Evolutionary conservation across 345 rosid genomes (phyloP).

Genomic region (Dipteronia sinensis): DNA sequence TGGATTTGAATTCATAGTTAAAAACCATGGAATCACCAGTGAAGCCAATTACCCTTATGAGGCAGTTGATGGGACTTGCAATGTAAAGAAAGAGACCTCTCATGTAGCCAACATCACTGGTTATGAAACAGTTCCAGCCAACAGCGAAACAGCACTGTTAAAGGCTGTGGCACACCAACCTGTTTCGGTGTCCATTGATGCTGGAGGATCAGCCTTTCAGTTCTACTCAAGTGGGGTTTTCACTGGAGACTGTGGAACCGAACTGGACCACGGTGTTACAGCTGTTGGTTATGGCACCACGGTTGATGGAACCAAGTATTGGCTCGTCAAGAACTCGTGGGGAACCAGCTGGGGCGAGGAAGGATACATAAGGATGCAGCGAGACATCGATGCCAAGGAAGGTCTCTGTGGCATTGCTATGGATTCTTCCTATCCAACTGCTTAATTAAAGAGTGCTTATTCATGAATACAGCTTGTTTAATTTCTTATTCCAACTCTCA

Average conservation of each 20-base stretch:
- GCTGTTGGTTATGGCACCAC: slow-evolving; percentile 37
- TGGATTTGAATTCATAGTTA: slow-evolving; percentile 32
- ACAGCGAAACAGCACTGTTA: slow-evolving; percentile 24
- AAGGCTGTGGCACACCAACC: slow-evolving; percentile 44
- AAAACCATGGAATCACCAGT: slow-evolving; percentile 24
- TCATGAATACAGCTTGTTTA: no score
- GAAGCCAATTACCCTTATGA: slow-evolving; percentile 36
- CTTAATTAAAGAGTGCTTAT: background rate
- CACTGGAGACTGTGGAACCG: slow-evolving; percentile 31
- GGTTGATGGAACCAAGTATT: slow-evolving; percentile 30
- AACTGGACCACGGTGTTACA: slow-evolving; percentile 36
- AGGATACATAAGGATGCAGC: slow-evolving; percentile 37
- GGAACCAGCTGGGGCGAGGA: slow-evolving; percentile 35
- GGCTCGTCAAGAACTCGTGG: slow-evolving; percentile 50
- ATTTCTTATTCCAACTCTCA: background rate
- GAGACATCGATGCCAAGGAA: slow-evolving; percentile 26
- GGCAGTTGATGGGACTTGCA: slow-evolving; percentile 25
- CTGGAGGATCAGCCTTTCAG: slow-evolving; percentile 24
- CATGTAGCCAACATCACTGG: slow-evolving; percentile 26
- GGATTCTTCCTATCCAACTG: slow-evolving; percentile 34
- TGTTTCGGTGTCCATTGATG: slow-evolving; percentile 38
- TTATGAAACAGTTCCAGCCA: slow-evolving; percentile 33
- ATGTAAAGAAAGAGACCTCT: background rate
- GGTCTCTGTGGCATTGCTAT: slow-evolving; percentile 38
- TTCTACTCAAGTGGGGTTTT: slow-evolving; percentile 39